phyloP scores from a whole-genome alignment of 345 rosid species.

The Aquilaria sinensis region DNA sequence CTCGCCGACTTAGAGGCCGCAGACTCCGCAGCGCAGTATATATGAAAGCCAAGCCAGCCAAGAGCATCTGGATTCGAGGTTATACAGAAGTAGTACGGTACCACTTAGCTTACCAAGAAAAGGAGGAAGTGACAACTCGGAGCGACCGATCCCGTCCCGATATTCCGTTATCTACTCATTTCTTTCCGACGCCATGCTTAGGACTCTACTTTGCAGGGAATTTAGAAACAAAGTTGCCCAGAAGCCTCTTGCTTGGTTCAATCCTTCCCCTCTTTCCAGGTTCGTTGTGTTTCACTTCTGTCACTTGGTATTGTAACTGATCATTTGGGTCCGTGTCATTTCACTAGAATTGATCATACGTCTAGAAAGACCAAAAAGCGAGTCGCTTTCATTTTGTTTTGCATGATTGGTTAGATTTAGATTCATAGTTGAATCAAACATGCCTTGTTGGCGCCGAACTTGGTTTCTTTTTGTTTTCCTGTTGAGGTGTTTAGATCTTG shows the following conservation, averaged over 20 bases:
- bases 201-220: slow-evolving; percentile 27
- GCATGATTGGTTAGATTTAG: not conserved
- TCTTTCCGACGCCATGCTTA: slow-evolving; percentile 28
- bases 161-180: too few relatives aligned
- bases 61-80: too few relatives aligned
- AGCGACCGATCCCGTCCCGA: too few relatives aligned
- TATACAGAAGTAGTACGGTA: too few relatives aligned
- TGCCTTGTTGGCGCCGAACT: not conserved
- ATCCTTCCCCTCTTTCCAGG: slow-evolving; percentile 40
- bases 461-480: not conserved
- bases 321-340: not conserved
- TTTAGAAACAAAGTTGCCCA: slow-evolving; percentile 36
- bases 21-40: too few relatives aligned
- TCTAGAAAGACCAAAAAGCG: not conserved
- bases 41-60: too few relatives aligned
- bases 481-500: not conserved
- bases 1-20: too few relatives aligned
- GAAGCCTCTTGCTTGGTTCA: slow-evolving; percentile 24
- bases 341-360: not conserved
- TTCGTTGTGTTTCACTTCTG: slow-evolving; percentile 5
- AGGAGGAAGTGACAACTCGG: too few relatives aligned
- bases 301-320: not conserved
- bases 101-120: too few relatives aligned
- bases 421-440: not conserved
- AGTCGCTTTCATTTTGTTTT: not conserved